Evolutionary conservation across 345 rosid genomes (phyloP).

Genomic region (Brassica carinata): DNA sequence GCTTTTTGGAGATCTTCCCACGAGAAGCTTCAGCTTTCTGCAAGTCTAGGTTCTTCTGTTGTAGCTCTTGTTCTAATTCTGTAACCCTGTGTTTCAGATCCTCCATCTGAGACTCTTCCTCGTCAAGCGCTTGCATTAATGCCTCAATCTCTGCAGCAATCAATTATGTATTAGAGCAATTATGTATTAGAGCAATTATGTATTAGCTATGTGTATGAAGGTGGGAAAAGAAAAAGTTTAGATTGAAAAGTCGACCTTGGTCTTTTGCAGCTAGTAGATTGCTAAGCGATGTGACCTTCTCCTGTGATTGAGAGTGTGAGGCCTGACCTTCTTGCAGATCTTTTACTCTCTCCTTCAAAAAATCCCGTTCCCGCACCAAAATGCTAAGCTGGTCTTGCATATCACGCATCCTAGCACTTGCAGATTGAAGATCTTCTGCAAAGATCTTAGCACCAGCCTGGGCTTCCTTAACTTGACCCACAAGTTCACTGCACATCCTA

Average conservation of each 20-base stretch:
- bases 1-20: slow-evolving; percentile 78
- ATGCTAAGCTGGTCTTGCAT: slow-evolving; percentile 59
- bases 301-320: slow-evolving; percentile 51
- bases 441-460: slow-evolving; percentile 66
- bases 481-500: slow-evolving; percentile 78
- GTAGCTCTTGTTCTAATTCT: slow-evolving; percentile 60
- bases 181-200: no score
- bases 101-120: slow-evolving; percentile 93
- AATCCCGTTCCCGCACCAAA: slow-evolving; percentile 52
- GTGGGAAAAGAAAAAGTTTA: slow-evolving; percentile 15
- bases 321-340: slow-evolving; percentile 66
- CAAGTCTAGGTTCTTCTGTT: slow-evolving; percentile 63
- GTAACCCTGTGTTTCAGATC: slow-evolving; percentile 59
- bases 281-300: slow-evolving; percentile 55
- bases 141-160: slow-evolving; percentile 73
- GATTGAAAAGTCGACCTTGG: slow-evolving; percentile 59
- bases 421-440: slow-evolving; percentile 68
- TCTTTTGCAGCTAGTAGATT: slow-evolving; percentile 69
- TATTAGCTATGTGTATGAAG: slow-evolving; percentile 14
- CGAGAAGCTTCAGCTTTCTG: slow-evolving; percentile 83
- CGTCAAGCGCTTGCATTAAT: slow-evolving; percentile 97
- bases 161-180: slow-evolving; percentile 6
- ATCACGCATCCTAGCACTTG: slow-evolving; percentile 50
- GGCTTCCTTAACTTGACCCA: slow-evolving; percentile 87
- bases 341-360: slow-evolving; percentile 54